These are phyloP conservation scores for Datura wrightii DNA, from an alignment of 257 asterid genomes.

Conservation along the genomic window DNA sequence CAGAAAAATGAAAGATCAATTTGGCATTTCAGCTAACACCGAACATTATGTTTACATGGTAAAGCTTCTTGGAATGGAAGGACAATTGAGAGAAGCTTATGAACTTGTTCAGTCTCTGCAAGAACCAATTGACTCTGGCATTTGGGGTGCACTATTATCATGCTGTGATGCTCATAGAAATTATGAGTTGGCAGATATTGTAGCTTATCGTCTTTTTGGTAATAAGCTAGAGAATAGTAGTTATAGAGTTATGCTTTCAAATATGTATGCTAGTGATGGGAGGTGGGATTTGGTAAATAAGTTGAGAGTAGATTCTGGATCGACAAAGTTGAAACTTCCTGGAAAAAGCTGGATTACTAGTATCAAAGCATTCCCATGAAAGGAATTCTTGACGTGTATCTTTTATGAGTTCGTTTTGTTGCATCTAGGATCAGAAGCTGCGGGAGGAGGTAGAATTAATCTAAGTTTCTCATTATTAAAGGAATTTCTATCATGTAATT, in stretches of 20 bases:
- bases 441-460: background rate
- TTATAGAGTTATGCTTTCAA: constrained; percentile 72
- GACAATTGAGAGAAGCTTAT: constrained; percentile 69
- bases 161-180: constrained; percentile 63
- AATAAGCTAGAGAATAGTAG: constrained; percentile 43
- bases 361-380: constrained; percentile 23
- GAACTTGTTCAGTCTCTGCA: constrained; percentile 51
- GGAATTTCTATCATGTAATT: background rate
- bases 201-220: constrained; percentile 46
- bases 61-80: constrained; percentile 87
- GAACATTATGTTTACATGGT: constrained; percentile 81
- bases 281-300: constrained; percentile 75
- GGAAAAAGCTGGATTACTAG: constrained; percentile 69
- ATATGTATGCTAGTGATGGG: constrained; percentile 67
- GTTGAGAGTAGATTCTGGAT: constrained; percentile 55
- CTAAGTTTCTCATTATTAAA: background rate
- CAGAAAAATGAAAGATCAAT: constrained; percentile 57
- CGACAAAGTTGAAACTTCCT: constrained; percentile 51
- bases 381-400: background rate
- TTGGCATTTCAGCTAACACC: constrained; percentile 53
- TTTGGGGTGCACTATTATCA: constrained; percentile 86
- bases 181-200: constrained; percentile 53
- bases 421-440: background rate
- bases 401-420: background rate
- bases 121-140: constrained; percentile 56